Evolutionary conservation across 306 rosid species (phyloP).

Genomic region (Vigna trinervia): DNA sequence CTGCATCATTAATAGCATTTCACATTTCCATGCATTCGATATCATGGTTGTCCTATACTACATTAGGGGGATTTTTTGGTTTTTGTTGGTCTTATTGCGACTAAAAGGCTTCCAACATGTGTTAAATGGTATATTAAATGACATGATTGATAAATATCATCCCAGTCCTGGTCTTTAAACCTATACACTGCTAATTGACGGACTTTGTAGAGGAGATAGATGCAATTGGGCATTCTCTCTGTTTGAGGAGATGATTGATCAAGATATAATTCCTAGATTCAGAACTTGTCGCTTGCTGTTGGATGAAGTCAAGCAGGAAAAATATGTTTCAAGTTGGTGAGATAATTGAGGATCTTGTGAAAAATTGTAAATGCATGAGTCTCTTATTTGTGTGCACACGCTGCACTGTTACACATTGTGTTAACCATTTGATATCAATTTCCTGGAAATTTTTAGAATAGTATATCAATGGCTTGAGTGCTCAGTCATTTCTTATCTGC

Average conservation of each 20-base stretch:
- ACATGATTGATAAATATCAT: conserved; percentile 70
- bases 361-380: conserved; percentile 49
- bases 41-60: no score
- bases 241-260: conserved; percentile 79
- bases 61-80: no score
- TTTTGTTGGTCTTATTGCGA: no score
- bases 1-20: no score
- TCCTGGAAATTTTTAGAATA: background rate
- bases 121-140: conserved; percentile 63
- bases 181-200: conserved; percentile 78
- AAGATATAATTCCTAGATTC: conserved; percentile 69
- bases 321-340: conserved; percentile 72
- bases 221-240: conserved; percentile 70
- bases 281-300: conserved; percentile 73
- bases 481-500: background rate
- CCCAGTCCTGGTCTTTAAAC: conserved; percentile 80
- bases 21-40: no score
- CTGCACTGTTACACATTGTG: background rate
- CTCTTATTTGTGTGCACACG: background rate
- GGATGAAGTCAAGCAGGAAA: conserved; percentile 66
- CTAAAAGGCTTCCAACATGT: background rate
- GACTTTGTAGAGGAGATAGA: conserved; percentile 73
- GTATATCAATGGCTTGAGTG: background rate
- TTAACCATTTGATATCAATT: background rate
- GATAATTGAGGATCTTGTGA: conserved; percentile 71